phyloP scores from a whole-genome alignment of 179 eudicot genomes.

The Patellifolia procumbens region DNA sequence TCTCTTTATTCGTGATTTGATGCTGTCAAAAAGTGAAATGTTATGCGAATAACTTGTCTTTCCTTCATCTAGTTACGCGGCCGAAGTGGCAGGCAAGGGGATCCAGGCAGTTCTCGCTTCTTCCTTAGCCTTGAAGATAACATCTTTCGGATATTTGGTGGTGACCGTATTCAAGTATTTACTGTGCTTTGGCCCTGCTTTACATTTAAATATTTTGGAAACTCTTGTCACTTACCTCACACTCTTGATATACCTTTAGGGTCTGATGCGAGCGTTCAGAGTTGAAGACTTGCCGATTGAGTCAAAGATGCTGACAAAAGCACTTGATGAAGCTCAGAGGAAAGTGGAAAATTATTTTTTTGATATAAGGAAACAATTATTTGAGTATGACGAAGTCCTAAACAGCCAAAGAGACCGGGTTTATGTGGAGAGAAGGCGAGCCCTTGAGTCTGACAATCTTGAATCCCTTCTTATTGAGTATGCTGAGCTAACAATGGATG shows the following conservation, averaged over 20 bases:
- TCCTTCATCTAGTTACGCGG: slow-evolving; percentile 71
- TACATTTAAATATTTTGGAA: not conserved
- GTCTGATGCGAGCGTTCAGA: slow-evolving; percentile 97
- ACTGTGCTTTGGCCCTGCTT: not conserved
- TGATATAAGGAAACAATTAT: slow-evolving; percentile 87
- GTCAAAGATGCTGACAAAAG: slow-evolving; percentile 93
- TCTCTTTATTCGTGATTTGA: not conserved
- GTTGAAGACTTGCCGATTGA: slow-evolving; percentile 97
- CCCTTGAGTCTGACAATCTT: slow-evolving; percentile 81
- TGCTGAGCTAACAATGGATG: slow-evolving; percentile 96
- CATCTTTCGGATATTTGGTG: slow-evolving; percentile 95
- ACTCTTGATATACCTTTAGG: slow-evolving; percentile 48
- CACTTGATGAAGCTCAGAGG: slow-evolving; percentile 98
- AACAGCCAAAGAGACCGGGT: slow-evolving; percentile 99
- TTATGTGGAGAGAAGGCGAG: slow-evolving; percentile 93
- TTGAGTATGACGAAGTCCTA: slow-evolving; percentile 95
- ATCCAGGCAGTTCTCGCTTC: slow-evolving; percentile 98
- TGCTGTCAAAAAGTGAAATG: slow-evolving; percentile 10
- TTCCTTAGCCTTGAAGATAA: slow-evolving; percentile 99
- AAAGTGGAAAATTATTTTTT: slow-evolving; percentile 98
- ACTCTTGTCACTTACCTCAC: slow-evolving; percentile 11
- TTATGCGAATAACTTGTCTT: slow-evolving; percentile 12
- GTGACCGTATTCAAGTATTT: slow-evolving; percentile 92
- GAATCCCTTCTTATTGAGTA: slow-evolving; percentile 93
- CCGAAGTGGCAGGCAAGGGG: slow-evolving; percentile 99